phyloP scores from a whole-genome alignment of 495 filamentous ascomycete genomes.

The Amniculicola lignicola region DNA sequence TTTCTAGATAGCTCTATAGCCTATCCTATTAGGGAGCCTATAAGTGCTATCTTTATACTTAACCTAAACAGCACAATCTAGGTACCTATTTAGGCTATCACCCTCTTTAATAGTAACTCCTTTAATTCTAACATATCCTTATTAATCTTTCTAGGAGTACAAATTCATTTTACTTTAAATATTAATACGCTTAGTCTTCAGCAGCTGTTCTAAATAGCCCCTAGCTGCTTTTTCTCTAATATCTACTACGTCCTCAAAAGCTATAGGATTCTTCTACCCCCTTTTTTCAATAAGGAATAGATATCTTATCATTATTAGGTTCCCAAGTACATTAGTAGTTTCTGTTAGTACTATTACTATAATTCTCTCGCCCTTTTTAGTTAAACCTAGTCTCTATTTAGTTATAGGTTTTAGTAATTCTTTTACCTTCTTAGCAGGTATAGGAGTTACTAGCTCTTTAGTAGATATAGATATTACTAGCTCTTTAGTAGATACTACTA shows the following conservation, averaged over 20 bases:
- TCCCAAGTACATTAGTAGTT: neutral
- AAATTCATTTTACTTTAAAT: neutral
- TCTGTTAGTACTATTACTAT: neutral
- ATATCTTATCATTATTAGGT: neutral
- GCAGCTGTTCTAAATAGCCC: neutral
- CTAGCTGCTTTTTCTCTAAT: neutral
- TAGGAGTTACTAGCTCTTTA: neutral
- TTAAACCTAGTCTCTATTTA: neutral
- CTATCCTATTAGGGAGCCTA: neutral
- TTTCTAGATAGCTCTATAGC: neutral
- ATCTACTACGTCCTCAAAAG: neutral
- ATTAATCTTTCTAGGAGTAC: neutral
- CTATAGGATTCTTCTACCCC: neutral
- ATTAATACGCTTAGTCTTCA: neutral
- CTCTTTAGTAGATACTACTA: no score
- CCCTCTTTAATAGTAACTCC: neutral
- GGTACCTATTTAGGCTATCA: neutral
- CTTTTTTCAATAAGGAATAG: neutral
- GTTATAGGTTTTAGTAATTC: neutral
- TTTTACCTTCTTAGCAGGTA: neutral
- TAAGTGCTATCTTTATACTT: neutral
- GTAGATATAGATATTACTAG: no score
- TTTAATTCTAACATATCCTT: neutral
- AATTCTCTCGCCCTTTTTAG: neutral
- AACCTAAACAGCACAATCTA: neutral